phyloP scores from a whole-genome alignment of 1,284 basidiomycete genomes.

The Ceratobasidium sp. region DNA sequence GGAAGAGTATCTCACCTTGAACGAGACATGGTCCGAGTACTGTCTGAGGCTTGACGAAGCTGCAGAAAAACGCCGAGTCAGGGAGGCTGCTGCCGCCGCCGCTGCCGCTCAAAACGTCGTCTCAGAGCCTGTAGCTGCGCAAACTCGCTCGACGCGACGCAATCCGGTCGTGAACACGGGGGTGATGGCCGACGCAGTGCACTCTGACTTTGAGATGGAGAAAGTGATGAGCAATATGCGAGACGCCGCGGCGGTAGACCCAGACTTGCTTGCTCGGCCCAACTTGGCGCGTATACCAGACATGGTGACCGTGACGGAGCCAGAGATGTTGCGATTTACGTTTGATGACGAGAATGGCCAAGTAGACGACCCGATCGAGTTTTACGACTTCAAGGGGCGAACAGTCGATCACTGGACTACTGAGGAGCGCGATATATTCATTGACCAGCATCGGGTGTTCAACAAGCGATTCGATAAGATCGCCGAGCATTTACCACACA shows the following conservation, averaged over 20 bases:
- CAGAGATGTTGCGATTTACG: slow-evolving; percentile 57
- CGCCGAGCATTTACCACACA: slow-evolving; percentile 82
- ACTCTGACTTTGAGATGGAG: slow-evolving; percentile 96
- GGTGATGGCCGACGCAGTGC: slow-evolving; percentile 84
- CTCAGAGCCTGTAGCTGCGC: slow-evolving; percentile 34
- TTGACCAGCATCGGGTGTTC: slow-evolving; percentile 82
- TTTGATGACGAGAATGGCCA: slow-evolving; percentile 89
- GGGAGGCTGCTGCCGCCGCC: slow-evolving; percentile 60
- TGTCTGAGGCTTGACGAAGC: slow-evolving; percentile 71
- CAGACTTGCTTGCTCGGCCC: slow-evolving; percentile 83
- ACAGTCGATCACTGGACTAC: slow-evolving; percentile 84
- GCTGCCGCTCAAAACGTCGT: slow-evolving; percentile 56
- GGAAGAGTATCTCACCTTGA: slow-evolving; percentile 72
- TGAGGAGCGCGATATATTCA: slow-evolving; percentile 82
- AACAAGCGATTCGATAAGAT: slow-evolving; percentile 96
- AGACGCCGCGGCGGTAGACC: slow-evolving; percentile 91
- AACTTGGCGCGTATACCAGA: slow-evolving; percentile 94
- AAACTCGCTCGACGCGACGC: slow-evolving; percentile 74
- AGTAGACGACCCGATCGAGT: slow-evolving; percentile 80
- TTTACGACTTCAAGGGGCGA: slow-evolving; percentile 77
- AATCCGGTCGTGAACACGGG: slow-evolving; percentile 62
- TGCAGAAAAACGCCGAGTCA: slow-evolving; percentile 54
- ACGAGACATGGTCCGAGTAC: slow-evolving; percentile 76
- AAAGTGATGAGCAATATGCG: slow-evolving; percentile 94
- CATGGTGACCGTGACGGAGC: slow-evolving; percentile 74